Base-by-base conservation (phyloP, 2,329 filamentous ascomycete species). In the Aspergillus novofumigatus region DNA sequence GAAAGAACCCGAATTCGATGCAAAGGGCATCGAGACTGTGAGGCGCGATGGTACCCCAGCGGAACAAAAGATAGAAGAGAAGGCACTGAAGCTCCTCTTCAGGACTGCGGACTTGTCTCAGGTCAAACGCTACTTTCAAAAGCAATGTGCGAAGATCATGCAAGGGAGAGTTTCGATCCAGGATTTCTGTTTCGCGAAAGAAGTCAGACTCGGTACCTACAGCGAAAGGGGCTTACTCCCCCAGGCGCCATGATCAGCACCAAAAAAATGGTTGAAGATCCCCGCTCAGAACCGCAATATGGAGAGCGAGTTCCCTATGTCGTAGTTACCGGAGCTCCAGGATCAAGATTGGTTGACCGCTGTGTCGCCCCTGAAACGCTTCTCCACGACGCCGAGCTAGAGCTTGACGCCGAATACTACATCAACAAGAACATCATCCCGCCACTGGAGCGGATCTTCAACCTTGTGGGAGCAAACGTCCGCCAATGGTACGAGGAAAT, bases 21-120 rank as follows among this genome's bases (percentile, higher is more conserved):
- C 94, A 56, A 99, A 99, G 74, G 94, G 95, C 29, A 99, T 97
- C 62, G 95, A 99, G 78, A 99, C 95, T 0, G 93, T 99, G 7
- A 87, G 95, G 1, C 85, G 94, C 51, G 94, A 99, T 71, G 94
- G 94, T 42, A 97, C 92, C 0, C 92, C 93, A 0, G 93, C 92
- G 0, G 91, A 96, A 74, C 93, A 97, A 71, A 97, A 94, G 78
- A 95, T 99, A 49, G 91, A 97, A 74, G 94, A 97, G 72, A 94
- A 91, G 66, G 89, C 90, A 0, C 80, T 99, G 38, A 92, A 90
- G 69, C 83, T 96, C 2, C 82, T 99, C 1, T 99, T 99, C 68
- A 87, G 92, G 51, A 96, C 92, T 0, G 84, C 89, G 20, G 93
- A 99, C 73, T 81, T 99, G 17, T 94, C 89, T 66, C 84, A 90